These are phyloP conservation scores for Aspergillus hortae DNA, from an alignment of 2,329 filamentous ascomycete species.

Conservation along the genomic window DNA sequence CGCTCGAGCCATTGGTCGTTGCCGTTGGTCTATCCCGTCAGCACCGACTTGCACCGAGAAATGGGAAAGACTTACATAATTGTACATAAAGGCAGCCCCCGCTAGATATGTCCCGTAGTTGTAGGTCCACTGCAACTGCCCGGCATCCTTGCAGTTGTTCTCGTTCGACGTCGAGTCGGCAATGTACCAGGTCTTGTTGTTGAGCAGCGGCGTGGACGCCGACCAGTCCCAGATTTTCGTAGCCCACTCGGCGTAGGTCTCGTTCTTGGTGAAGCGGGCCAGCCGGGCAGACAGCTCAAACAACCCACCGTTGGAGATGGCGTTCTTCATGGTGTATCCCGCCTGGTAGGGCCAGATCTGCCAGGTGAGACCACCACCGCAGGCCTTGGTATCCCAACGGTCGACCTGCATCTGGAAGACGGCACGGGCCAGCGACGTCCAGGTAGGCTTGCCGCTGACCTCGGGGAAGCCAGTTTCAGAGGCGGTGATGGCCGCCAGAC, in stretches of 20 bases:
- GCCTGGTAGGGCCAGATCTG: conserved; percentile 71
- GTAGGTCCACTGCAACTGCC: conserved; percentile 53
- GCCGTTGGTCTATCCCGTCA: conserved; percentile 25
- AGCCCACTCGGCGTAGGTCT: conserved; percentile 71
- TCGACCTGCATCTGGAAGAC: conserved; percentile 30
- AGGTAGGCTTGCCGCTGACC: conserved; percentile 2
- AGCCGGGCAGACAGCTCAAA: conserved; percentile 60
- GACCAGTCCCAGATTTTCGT: conserved; percentile 49
- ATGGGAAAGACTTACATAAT: conserved; percentile 32
- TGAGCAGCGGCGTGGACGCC: conserved; percentile 44
- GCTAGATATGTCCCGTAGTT: conserved; percentile 53
- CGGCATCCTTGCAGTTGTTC: conserved; percentile 46
- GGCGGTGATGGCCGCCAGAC: conserved; percentile 69
- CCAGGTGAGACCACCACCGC: conserved; percentile 8
- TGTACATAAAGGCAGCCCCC: conserved; percentile 52
- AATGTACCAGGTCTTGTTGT: conserved; percentile 21
- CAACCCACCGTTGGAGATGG: conserved; percentile 52
- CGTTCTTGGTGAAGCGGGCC: conserved; percentile 70
- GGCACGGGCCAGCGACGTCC: conserved; percentile 6
- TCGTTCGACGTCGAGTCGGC: conserved; percentile 9
- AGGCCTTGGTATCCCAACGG: conserved; percentile 27
- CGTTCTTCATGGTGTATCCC: conserved; percentile 57
- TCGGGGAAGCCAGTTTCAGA: conserved; percentile 71
- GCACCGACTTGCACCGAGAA: not conserved
- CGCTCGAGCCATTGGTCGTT: conserved; percentile 52